Evolutionary conservation across 106 monocot species (phyloP).

Genomic region (Vanilla planifolia): DNA sequence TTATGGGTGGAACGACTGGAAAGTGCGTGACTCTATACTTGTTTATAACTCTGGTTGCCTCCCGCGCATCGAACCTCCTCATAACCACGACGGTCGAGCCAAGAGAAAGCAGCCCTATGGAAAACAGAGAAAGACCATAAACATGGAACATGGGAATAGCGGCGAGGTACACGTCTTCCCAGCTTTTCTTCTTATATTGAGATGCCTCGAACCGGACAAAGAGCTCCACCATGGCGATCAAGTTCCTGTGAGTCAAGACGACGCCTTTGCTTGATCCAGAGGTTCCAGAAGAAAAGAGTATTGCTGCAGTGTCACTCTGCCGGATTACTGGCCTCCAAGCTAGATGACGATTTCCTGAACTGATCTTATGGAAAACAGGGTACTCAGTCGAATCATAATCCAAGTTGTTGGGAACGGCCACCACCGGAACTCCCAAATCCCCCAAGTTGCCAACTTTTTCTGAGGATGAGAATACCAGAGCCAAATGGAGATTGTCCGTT

Average conservation of each 20-base stretch:
- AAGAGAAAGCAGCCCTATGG: conserved; percentile 36
- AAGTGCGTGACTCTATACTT: conserved; percentile 42
- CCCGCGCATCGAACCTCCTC: conserved; percentile 36
- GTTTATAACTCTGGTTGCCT: conserved; percentile 22
- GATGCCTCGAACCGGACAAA: conserved; percentile 53
- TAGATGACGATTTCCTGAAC: neutral
- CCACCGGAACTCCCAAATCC: conserved; percentile 5
- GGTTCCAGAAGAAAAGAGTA: conserved; percentile 63
- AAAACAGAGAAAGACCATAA: conserved; percentile 49
- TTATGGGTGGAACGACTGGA: conserved; percentile 45
- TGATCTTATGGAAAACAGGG: conserved; percentile 8
- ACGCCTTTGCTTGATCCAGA: conserved; percentile 49
- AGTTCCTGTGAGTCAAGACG: conserved; percentile 41
- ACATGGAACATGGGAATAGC: conserved; percentile 68
- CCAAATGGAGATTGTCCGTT: neutral
- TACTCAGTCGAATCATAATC: conserved; percentile 3
- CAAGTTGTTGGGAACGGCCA: conserved; percentile 26
- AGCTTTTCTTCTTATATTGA: conserved; percentile 16
- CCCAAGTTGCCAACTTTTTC: conserved; percentile 10
- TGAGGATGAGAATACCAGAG: conserved; percentile 4
- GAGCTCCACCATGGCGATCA: conserved; percentile 50
- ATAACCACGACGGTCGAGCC: conserved; percentile 47
- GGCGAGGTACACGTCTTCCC: conserved; percentile 46
- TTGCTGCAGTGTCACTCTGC: conserved; percentile 39
- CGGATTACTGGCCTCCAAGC: conserved; percentile 14